Conservation (phyloP, 1,284 basidiomycete genomes). For the Thecaphora thlaspeos region DNA sequence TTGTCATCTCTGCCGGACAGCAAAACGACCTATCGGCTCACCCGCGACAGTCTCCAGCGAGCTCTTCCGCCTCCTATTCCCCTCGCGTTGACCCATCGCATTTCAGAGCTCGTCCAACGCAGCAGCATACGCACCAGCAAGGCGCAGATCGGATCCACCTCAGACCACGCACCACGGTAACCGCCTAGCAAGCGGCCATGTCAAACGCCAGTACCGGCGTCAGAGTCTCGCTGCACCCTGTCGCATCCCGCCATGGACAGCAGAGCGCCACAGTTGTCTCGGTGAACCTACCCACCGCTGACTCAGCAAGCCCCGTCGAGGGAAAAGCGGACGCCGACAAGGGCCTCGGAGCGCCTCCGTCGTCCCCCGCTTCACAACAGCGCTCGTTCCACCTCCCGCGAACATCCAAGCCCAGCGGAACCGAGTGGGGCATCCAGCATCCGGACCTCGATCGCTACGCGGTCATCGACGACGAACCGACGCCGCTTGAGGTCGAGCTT, state of each 20-base stretch:
- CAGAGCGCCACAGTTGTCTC: conserved; percentile 36
- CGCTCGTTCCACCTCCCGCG: no score
- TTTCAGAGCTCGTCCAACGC: no score
- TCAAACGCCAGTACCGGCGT: conserved; percentile 1
- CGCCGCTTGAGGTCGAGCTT: conserved; percentile 9
- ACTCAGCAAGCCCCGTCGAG: not conserved
- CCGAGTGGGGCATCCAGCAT: conserved; percentile 34
- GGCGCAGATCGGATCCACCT: no score
- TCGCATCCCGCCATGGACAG: conserved; percentile 40
- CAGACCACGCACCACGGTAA: no score
- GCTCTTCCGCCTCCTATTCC: no score
- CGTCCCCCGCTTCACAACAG: not conserved
- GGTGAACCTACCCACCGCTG: conserved; percentile 15
- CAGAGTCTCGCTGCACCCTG: conserved; percentile 44
- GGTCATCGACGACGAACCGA: conserved; percentile 25
- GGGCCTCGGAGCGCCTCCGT: not conserved
- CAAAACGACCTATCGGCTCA: no score
- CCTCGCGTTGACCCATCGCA: no score
- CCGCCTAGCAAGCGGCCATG: no score
- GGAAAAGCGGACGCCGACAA: not conserved
- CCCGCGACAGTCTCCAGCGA: no score
- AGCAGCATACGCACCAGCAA: no score
- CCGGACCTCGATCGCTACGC: conserved; percentile 39
- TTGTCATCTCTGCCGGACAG: no score
- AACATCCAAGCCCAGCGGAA: no score